phyloP scores from a whole-genome alignment of 2,329 filamentous ascomycete genomes.

The Huntiella decipiens region DNA sequence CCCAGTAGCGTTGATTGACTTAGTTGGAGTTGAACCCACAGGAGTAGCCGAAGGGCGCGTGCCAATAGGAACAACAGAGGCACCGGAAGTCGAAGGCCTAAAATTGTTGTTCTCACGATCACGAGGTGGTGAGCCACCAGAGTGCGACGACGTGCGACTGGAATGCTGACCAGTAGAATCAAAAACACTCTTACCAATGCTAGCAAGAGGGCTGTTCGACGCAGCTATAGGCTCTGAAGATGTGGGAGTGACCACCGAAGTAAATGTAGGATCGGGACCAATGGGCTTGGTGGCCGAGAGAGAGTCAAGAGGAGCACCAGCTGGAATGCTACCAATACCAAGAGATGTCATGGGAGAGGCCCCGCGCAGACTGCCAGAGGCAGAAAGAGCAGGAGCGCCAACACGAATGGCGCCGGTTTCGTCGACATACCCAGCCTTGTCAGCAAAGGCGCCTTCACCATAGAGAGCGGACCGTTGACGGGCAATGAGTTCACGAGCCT shows the following conservation, averaged over 20 bases:
- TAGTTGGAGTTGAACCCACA: constrained; percentile 35
- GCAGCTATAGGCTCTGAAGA: background rate
- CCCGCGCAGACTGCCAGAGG: constrained; percentile 47
- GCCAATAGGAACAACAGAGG: constrained; percentile 76
- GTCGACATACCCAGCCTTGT: constrained; percentile 46
- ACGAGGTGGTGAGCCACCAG: constrained; percentile 57
- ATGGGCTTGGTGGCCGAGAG: constrained; percentile 23
- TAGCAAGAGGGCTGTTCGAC: constrained; percentile 63
- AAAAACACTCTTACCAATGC: constrained; percentile 38
- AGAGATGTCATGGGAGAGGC: constrained; percentile 61
- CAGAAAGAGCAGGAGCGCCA: constrained; percentile 46
- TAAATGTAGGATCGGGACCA: background rate
- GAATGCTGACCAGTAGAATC: constrained; percentile 52
- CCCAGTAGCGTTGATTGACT: background rate
- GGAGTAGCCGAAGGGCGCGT: constrained; percentile 55
- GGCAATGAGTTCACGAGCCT: constrained; percentile 86
- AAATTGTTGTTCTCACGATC: constrained; percentile 35
- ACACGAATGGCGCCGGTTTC: constrained; percentile 45
- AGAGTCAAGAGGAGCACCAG: constrained; percentile 21
- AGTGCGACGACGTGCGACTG: constrained; percentile 54
- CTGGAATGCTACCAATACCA: constrained; percentile 24
- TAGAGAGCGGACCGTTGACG: constrained; percentile 91
- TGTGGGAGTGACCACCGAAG: constrained; percentile 1
- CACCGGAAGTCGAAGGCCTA: constrained; percentile 27
- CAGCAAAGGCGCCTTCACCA: constrained; percentile 54